Conservation (phyloP, 495 filamentous ascomycete species). For the Tuber magnatum region DNA sequence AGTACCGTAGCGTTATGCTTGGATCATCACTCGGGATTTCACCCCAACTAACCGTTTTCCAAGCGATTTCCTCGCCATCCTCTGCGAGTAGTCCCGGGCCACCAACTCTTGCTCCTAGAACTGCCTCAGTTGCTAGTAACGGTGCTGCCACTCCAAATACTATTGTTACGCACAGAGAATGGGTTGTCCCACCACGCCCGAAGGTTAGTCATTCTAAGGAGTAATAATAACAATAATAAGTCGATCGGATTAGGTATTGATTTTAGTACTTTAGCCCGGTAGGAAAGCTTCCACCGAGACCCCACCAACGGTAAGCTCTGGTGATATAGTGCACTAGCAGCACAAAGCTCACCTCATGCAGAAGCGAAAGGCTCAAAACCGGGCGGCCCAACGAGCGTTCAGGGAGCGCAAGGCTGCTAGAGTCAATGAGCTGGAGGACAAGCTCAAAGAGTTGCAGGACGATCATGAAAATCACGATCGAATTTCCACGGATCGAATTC, state of each 20-base stretch:
- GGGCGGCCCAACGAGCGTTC: constrained; percentile 85
- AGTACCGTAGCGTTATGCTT: constrained; percentile 3
- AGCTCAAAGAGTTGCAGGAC: constrained; percentile 55
- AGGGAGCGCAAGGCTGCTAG: constrained; percentile 77
- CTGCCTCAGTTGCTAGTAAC: constrained; percentile 15
- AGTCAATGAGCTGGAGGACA: constrained; percentile 78
- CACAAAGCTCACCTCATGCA: constrained; percentile 7
- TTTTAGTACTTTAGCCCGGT: constrained; percentile 53
- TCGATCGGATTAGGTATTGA: constrained; percentile 6
- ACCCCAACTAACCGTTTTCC: constrained; percentile 10
- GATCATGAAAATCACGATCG: constrained; percentile 50
- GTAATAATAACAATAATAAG: not conserved
- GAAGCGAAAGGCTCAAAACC: constrained; percentile 87
- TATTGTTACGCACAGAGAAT: constrained; percentile 67
- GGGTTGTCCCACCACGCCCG: constrained; percentile 77
- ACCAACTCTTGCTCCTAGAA: constrained; percentile 33
- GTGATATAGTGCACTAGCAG: not conserved
- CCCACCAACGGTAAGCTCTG: constrained; percentile 57
- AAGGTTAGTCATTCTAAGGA: constrained; percentile 45
- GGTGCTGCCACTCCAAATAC: constrained; percentile 15
- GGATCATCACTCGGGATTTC: constrained; percentile 14
- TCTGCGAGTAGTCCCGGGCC: constrained; percentile 38
- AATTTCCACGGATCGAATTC: constrained; percentile 46
- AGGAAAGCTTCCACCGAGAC: constrained; percentile 87
- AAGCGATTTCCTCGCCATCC: constrained; percentile 40